Conservation (phyloP, 2,329 filamentous ascomycete species). For the Trichoderma sp. region DNA sequence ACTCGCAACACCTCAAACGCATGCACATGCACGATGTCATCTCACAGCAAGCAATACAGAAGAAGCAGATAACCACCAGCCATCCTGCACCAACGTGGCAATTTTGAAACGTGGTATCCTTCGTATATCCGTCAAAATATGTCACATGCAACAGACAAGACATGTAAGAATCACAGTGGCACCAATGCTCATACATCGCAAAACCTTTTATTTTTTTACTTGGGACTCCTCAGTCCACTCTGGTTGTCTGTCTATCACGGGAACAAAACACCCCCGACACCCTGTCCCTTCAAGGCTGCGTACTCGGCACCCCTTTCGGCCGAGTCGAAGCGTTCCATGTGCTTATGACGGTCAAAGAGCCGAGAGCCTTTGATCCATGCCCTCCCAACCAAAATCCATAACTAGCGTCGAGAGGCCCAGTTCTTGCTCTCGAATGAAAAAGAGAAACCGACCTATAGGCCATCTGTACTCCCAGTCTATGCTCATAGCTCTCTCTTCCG, state of each 20-base stretch:
- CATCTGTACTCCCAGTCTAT: conserved; percentile 33
- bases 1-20: neutral
- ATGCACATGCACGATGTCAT: neutral
- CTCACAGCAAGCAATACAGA: neutral
- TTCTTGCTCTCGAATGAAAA: conserved; percentile 37
- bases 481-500: conserved; percentile 33
- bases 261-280: conserved; percentile 20
- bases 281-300: conserved; percentile 17
- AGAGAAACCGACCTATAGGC: conserved; percentile 35
- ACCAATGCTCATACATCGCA: neutral
- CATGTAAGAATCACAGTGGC: neutral
- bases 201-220: conserved; percentile 34
- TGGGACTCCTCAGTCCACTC: conserved; percentile 42
- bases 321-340: conserved; percentile 30
- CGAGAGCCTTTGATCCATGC: conserved; percentile 30
- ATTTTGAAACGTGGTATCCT: too few relatives aligned
- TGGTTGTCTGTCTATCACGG: conserved; percentile 31
- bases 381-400: conserved; percentile 38
- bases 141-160: neutral
- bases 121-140: neutral
- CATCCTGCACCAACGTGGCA: too few relatives aligned
- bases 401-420: conserved; percentile 38
- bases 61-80: neutral
- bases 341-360: conserved; percentile 26
- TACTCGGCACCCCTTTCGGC: conserved; percentile 29